Base-by-base conservation (phyloP, 2,329 filamentous ascomycete genomes). In the Pezicula rhizophila region DNA sequence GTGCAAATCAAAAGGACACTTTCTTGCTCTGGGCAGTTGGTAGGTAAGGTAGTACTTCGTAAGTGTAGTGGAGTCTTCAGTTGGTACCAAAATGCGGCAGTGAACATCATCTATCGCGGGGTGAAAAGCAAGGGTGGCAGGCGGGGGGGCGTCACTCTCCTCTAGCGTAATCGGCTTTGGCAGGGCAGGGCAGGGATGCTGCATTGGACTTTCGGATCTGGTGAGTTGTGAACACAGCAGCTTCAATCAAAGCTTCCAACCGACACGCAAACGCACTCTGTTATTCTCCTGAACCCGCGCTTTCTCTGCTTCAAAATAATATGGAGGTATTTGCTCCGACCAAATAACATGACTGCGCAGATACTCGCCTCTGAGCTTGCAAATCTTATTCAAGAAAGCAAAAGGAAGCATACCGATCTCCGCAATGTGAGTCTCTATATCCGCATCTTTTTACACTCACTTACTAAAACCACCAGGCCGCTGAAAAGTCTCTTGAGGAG, bases 341-440 rank as follows among this genome's bases (percentile, higher is more conserved):
- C 20, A 45, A 49, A 51, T 60, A 66, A 62, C 34, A 96, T 96
- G 90, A 95, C 90, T 68, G 85, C 89, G 62, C 89, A 95, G 78
- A 84, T 96, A 63, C 79, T 96, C 62, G 83, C 85, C 64, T 84
- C 87, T 50, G 91, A 96, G 78, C 80, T 96, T 67, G 81, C 85
- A 63, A 95, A 89, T 71, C 81, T 96, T 66, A 85, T 96, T 61
- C 89, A 95, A 69, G 93, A 99, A 74, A 93, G 91, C 66, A 97
- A 95, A 71, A 82, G 92, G 62, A 97, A 95, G 70, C 86, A 96
- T 68, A 82, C 86, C 59, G 93, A 97, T 62, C 76, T 99, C 46
- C 83, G 87, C 73, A 87, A 87, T 77, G 87, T 85, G 70, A 61
- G 77, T 51, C 34, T 37, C 28, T 15, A 26, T 23, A 38, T 23